Evolutionary conservation across 2,329 filamentous ascomycete species (phyloP).

Genomic region (Aspergillus ochraceoroseus): DNA sequence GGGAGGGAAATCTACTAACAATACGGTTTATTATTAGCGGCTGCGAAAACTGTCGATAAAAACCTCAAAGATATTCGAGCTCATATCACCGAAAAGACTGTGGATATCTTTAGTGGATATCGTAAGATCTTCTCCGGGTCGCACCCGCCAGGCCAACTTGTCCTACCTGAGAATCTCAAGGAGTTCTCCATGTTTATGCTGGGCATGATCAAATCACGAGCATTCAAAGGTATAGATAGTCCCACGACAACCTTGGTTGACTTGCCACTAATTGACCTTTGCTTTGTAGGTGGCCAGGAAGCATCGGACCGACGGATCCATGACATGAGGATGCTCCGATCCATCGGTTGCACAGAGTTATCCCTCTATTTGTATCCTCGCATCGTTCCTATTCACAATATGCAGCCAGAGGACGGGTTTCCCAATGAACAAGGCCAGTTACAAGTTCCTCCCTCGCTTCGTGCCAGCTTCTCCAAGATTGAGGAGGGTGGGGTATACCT

Average conservation of each 20-base stretch:
- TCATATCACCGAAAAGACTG: conserved; percentile 80
- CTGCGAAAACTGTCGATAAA: conserved; percentile 73
- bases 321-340: conserved; percentile 83
- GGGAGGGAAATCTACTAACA: conserved; percentile 22
- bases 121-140: conserved; percentile 84
- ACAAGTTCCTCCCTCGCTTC: conserved; percentile 71
- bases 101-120: conserved; percentile 87
- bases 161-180: conserved; percentile 92
- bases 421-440: conserved; percentile 87
- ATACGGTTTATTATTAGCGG: conserved; percentile 47
- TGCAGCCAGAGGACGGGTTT: conserved; percentile 83
- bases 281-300: conserved; percentile 65
- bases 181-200: conserved; percentile 97
- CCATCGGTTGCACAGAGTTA: conserved; percentile 79
- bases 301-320: conserved; percentile 85
- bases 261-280: conserved; percentile 6
- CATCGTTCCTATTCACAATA: conserved; percentile 86
- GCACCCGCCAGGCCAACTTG: conserved; percentile 85
- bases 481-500: conserved; percentile 92
- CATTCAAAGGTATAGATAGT: conserved; percentile 65
- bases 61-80: conserved; percentile 79
- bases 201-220: conserved; percentile 79
- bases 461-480: conserved; percentile 79
- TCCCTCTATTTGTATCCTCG: conserved; percentile 92
- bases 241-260: background rate